Base-by-base conservation (phyloP, 2,329 filamentous ascomycete species). In the Colletotrichum tropicicola region DNA sequence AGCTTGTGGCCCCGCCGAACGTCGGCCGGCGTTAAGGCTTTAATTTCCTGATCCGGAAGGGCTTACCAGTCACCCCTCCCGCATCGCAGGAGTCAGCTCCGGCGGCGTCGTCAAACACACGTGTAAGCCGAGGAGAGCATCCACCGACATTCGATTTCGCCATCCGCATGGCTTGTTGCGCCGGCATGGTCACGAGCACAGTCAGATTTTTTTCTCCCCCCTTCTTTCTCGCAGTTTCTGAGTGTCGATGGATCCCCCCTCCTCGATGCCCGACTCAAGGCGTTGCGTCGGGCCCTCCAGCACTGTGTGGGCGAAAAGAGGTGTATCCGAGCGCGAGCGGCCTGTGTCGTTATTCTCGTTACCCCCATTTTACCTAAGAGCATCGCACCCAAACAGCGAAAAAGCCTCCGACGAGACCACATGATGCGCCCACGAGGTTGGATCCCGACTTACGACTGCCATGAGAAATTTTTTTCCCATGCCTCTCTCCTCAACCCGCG, bases 281-380 rank as follows among this genome's bases (percentile, higher is more conserved):
- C 23, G 13, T 30, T n/a, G 6, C 28, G 28, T 49, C 2, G 19
- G 7, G 1, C 28, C 21, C 43, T 45, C 37, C 37, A n/a, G 27
- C 44, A 48, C 44, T 48, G 44, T 48, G 44, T 48, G 44, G 44
- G 44, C 44, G 23, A 17, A 25, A 21, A 25, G 44, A 21, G 25
- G 15, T 7, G 30, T 35, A 48, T 27, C 44, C 25, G 44, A 54
- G 25, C 35, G 51, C n/a, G n/a, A n/a, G n/a, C n/a, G n/a, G 23
- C 23, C 41, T 9, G 23, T 15, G 21, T 21, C 35, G 9, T 28
- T 54, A 41, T 41, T 54, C 35, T 54, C 23, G 51, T 55, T 55
- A 55, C 52, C 52, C 52, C 52, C 52, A 55, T 55, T 55, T 55
- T 55, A 55, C 39, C 39, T 55, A 55, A 55, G 19, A 37, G 39